A percentile compares a stretch with the other conserved stretches of the same genome.
Evolutionary conservation across 208 protist genomes (phyloP).

Genomic region (Phytomonas sp.): DNA sequence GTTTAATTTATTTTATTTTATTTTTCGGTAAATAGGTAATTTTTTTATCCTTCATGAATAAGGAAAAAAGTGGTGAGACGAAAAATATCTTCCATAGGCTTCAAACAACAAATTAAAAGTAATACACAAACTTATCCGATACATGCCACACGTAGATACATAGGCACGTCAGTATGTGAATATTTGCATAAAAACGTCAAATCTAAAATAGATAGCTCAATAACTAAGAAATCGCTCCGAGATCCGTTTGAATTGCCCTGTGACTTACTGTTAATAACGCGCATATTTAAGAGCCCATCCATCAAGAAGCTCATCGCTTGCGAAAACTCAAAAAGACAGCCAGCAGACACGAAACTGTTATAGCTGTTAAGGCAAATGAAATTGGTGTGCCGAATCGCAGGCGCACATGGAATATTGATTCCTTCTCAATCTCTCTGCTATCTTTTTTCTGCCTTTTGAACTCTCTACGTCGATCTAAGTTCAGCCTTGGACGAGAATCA

Average conservation of each 20-base stretch:
- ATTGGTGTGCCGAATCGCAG: neutral
- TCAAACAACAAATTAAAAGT: neutral
- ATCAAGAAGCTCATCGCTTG: neutral
- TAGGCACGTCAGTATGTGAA: neutral
- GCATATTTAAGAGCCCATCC: neutral
- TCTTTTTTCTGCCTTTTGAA: slow-evolving; percentile 5
- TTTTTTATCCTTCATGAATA: neutral
- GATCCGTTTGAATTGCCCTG: neutral
- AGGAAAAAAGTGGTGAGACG: neutral
- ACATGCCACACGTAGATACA: neutral
- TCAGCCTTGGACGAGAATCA: slow-evolving; percentile 23
- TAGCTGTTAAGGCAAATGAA: neutral
- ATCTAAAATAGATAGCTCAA: neutral
- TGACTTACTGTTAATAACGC: neutral
- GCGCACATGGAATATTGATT: neutral
- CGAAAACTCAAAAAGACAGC: neutral
- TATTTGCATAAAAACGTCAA: neutral
- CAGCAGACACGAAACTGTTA: neutral
- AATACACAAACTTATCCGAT: neutral
- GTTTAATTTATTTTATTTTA: neutral
- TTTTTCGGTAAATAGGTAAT: slow-evolving; percentile 3
- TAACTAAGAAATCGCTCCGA: neutral
- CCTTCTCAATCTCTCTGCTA: neutral
- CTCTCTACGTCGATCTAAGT: slow-evolving; percentile 16
- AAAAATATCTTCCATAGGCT: neutral